Evolutionary conservation across 257 asterid genomes (phyloP).

Genomic region (Ajuga chamaepitys): DNA sequence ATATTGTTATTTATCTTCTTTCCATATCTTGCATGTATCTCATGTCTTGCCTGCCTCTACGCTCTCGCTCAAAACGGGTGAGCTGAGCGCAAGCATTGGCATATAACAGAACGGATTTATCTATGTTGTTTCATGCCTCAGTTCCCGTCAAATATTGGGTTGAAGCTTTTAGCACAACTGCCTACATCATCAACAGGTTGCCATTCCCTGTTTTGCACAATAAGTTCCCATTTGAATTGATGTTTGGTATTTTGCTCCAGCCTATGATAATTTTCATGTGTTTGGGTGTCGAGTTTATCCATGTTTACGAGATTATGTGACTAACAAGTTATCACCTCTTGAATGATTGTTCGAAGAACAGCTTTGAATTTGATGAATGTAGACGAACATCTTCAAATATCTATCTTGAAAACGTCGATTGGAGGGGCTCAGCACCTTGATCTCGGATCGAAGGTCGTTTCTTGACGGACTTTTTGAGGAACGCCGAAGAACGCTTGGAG

Average conservation of each 20-base stretch:
- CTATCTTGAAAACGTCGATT: too few relatives aligned
- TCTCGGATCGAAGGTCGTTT: too few relatives aligned
- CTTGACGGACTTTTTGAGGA: too few relatives aligned
- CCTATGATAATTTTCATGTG: neutral
- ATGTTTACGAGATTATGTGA: neutral
- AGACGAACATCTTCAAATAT: too few relatives aligned
- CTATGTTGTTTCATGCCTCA: neutral
- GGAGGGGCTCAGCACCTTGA: too few relatives aligned
- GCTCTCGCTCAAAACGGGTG: neutral
- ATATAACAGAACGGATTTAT: neutral
- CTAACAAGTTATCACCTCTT: neutral
- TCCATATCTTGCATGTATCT: too few relatives aligned
- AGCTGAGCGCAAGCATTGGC: neutral
- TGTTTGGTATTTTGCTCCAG: neutral
- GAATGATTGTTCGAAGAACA: too few relatives aligned
- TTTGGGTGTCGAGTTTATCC: neutral
- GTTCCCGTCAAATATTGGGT: neutral
- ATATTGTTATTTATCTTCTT: too few relatives aligned
- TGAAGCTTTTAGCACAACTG: neutral
- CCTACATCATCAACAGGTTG: neutral
- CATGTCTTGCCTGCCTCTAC: neutral
- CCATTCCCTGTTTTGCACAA: neutral
- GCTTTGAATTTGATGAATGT: too few relatives aligned
- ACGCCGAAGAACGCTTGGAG: too few relatives aligned
- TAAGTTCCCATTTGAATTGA: neutral